These are phyloP conservation scores for Eustoma russellianum DNA, from an alignment of 257 asterid species.

Conservation along the genomic window DNA sequence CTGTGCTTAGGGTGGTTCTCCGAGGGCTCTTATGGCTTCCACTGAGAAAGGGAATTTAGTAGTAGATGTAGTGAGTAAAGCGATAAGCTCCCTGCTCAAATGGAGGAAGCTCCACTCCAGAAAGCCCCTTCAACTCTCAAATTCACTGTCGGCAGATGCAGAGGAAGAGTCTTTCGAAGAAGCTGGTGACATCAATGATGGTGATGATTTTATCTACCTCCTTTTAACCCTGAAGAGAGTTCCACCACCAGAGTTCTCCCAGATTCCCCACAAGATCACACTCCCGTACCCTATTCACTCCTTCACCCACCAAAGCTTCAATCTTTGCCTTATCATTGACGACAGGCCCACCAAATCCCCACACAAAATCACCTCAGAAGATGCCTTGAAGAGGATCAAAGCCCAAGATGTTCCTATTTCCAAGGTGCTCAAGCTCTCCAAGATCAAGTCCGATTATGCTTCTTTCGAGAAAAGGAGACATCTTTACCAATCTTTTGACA, in stretches of 20 bases:
- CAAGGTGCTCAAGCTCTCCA: constrained; percentile 51
- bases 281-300: constrained; percentile 37
- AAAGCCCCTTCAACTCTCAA: background rate
- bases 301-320: constrained; percentile 8
- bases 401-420: constrained; percentile 27
- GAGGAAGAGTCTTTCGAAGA: constrained; percentile 13
- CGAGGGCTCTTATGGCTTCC: too few relatives aligned
- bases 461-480: constrained; percentile 47
- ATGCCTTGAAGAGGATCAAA: constrained; percentile 29
- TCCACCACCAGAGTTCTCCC: constrained; percentile 34
- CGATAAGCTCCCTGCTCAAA: constrained; percentile 66
- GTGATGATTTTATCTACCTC: constrained; percentile 54
- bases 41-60: too few relatives aligned
- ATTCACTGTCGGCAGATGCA: background rate
- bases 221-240: constrained; percentile 50
- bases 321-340: constrained; percentile 55
- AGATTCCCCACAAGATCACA: constrained; percentile 41
- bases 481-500: constrained; percentile 44
- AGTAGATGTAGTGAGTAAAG: constrained; percentile 23
- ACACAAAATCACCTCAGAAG: constrained; percentile 35
- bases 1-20: too few relatives aligned
- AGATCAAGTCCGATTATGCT: constrained; percentile 51
- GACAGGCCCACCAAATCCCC: constrained; percentile 35
- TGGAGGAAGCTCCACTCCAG: constrained; percentile 40
- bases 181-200: background rate